These are phyloP conservation scores for Dictyostelium capitatum DNA, from an alignment of 78 protist species.

Conservation along the genomic window DNA sequence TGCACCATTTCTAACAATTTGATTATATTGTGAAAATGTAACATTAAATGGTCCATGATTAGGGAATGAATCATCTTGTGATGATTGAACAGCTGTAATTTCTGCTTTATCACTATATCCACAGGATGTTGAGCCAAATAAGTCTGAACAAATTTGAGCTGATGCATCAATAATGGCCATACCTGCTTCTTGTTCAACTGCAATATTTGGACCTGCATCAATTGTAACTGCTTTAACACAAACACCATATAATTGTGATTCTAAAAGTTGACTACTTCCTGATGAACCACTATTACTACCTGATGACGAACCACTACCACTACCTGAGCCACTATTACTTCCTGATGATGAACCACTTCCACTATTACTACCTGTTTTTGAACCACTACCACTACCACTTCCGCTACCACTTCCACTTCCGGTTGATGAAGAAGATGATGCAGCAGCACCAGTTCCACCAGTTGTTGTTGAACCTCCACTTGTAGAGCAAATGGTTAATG, in stretches of 20 bases:
- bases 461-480: constrained; percentile 41
- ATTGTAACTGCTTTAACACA: constrained; percentile 61
- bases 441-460: constrained; percentile 19
- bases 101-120: constrained; percentile 21
- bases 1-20: constrained; percentile 11
- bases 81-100: constrained; percentile 29
- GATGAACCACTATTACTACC: not conserved
- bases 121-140: constrained; percentile 24
- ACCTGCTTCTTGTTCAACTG: constrained; percentile 60
- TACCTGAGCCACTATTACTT: constrained; percentile 25
- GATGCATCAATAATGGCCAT: constrained; percentile 75
- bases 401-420: constrained; percentile 38
- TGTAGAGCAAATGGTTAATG: constrained; percentile 31
- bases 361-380: not conserved
- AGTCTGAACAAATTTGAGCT: constrained; percentile 29
- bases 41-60: not conserved
- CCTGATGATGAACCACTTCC: constrained; percentile 6
- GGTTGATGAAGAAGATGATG: not conserved
- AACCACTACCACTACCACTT: not conserved
- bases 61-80: constrained; percentile 19
- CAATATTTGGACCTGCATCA: constrained; percentile 70
- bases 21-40: constrained; percentile 11
- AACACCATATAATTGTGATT: constrained; percentile 13
- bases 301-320: not conserved
- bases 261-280: not conserved